Conservation (phyloP, 139 green algal genomes). For the Zygnema circumcarinatum region DNA sequence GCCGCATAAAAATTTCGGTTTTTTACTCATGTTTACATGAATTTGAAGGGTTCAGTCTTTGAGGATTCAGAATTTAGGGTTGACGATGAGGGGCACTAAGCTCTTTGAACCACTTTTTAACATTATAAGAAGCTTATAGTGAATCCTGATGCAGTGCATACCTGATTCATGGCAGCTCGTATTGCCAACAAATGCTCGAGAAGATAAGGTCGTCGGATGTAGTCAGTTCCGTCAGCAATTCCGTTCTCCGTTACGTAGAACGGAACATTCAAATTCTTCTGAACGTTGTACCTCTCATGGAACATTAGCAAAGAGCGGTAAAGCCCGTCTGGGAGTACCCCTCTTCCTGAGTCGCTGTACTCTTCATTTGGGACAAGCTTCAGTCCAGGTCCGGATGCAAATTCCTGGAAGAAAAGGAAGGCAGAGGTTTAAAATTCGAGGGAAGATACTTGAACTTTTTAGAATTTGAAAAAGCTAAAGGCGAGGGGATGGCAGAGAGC, state of each 20-base stretch:
- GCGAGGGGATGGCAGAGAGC: no score
- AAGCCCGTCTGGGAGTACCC: conserved; percentile 55
- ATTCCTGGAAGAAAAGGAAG: conserved; percentile 23
- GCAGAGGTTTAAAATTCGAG: not conserved
- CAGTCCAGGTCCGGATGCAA: conserved; percentile 23
- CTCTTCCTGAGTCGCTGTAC: conserved; percentile 48
- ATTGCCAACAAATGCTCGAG: conserved; percentile 53
- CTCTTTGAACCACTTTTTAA: no score
- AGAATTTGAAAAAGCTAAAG: no score
- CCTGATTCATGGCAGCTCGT: conserved; percentile 28
- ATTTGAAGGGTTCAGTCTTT: no score
- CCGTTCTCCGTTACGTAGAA: conserved; percentile 56
- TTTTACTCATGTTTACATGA: no score
- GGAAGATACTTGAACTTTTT: no score
- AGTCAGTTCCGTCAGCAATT: conserved; percentile 49
- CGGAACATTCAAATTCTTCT: not conserved
- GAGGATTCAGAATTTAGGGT: no score
- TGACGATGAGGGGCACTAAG: no score
- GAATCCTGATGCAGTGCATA: not conserved
- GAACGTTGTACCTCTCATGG: conserved; percentile 48
- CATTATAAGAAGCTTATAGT: no score
- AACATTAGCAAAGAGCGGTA: conserved; percentile 44
- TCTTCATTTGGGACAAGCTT: conserved; percentile 32
- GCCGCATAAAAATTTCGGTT: no score
- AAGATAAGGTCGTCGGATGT: conserved; percentile 40